Base-by-base conservation (phyloP, 495 filamentous ascomycete species). In the Parathielavia appendiculata region DNA sequence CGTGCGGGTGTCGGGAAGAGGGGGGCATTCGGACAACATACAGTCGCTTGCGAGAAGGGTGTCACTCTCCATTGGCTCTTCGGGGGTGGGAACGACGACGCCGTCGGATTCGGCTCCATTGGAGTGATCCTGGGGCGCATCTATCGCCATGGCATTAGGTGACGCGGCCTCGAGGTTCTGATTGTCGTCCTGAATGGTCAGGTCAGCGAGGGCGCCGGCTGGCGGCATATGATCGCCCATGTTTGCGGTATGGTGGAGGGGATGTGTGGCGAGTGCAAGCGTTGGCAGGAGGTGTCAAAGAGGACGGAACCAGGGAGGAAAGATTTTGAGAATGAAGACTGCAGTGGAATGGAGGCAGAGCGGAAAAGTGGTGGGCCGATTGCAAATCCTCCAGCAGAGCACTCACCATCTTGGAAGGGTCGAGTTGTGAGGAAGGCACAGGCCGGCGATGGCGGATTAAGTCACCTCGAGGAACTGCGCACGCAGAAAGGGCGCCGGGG, bases 81-180 rank as follows among this genome's bases (percentile, higher is more conserved):
- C 87, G 51, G 88, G 85, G 62, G 83, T 86, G 72, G 97, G 95
- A 71, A 89, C 88, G 59, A 89, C 86, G 64, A 92, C 85, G 70
- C 92, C 86, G 55, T 89, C 86, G 69, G 88, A 86, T 70, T 95
- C 93, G 74, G 85, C 82, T 44, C 74, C 74, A 60, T 84, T 75
- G 54, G 75, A 69, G 58, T 86, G 85, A 68, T 83, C 82, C 60
- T 87, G 85, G 58, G 86, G 85, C 22, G 85, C 76, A 64, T 90
- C 88, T 61, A 90, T 76, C 65, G 85, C 76, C 87, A 90, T 87
- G 60, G 87, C 80, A 58, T 77, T 83, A 11, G 76, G 76, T 35
- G 69, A 70, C 36, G 61, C 64, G 5, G 68, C 58, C 36, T 66
- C 62, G 43, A 64, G 58, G 63, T 71, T 71, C 70, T 74, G 73